Conservation (phyloP, 1,284 basidiomycete genomes). For the Tremellales sp. region DNA sequence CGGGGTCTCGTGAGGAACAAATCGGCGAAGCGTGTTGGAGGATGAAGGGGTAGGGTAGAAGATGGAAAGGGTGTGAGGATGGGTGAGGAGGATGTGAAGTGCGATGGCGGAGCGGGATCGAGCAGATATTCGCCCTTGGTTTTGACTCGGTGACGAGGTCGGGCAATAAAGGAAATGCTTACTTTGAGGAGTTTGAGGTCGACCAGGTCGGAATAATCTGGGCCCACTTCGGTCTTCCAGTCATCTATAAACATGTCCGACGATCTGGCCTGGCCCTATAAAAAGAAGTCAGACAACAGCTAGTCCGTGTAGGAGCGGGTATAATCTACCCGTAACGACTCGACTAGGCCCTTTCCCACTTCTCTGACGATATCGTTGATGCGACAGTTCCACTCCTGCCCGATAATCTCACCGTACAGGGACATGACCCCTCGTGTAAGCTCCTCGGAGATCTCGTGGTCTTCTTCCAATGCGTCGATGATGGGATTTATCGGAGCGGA, state of each 20-base stretch:
- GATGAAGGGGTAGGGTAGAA: constrained; percentile 65
- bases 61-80: constrained; percentile 67
- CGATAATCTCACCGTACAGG: constrained; percentile 66
- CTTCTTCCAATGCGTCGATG: constrained; percentile 58
- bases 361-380: constrained; percentile 31
- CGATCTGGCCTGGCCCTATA: constrained; percentile 5
- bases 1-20: constrained; percentile 71
- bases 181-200: constrained; percentile 64
- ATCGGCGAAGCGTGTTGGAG: constrained; percentile 71
- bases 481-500: constrained; percentile 53
- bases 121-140: constrained; percentile 68
- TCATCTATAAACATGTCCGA: constrained; percentile 58
- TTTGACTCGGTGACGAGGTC: background rate
- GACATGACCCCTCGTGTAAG: constrained; percentile 66
- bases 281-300: constrained; percentile 48
- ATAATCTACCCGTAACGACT: constrained; percentile 58
- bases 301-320: constrained; percentile 46
- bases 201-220: constrained; percentile 62
- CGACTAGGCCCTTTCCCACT: constrained; percentile 59
- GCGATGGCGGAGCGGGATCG: constrained; percentile 15
- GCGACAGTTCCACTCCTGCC: constrained; percentile 29
- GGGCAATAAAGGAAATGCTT: constrained; percentile 28
- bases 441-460: constrained; percentile 64
- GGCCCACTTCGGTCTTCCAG: constrained; percentile 70
- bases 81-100: constrained; percentile 22